Conservation (phyloP, 1,139 yeast genomes). For the Zygosaccharomyces sapae region DNA sequence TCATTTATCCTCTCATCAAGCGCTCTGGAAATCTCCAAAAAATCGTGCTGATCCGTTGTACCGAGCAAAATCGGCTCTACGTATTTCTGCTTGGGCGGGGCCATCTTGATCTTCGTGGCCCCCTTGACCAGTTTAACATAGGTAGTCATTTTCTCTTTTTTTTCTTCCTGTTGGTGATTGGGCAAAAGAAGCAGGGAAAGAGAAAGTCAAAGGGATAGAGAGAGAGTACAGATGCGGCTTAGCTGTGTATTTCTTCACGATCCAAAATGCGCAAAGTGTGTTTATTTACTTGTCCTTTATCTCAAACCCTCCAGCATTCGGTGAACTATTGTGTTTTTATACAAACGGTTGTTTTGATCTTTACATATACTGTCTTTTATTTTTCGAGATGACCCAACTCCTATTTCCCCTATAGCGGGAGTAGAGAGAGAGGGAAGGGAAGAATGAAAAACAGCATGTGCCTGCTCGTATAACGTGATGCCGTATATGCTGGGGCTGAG, state of each 20-base stretch:
- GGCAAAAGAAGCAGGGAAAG: neutral
- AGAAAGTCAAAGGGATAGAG: neutral
- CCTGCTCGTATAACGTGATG: neutral
- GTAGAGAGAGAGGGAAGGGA: neutral
- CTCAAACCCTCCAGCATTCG: neutral
- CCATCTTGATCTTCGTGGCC: conserved; percentile 73
- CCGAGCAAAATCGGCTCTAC: conserved; percentile 88
- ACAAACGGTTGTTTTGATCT: neutral
- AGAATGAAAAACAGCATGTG: neutral
- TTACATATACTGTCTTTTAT: neutral
- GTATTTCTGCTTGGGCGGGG: conserved; percentile 97
- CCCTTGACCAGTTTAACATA: conserved; percentile 61
- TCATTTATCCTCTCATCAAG: conserved; percentile 62
- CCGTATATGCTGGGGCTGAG: neutral
- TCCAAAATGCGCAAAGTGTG: neutral
- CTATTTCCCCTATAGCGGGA: neutral
- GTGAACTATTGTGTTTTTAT: too few relatives aligned
- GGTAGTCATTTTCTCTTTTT: conserved; percentile 39
- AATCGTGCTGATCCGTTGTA: conserved; percentile 56
- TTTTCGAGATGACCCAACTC: neutral
- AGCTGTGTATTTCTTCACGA: neutral
- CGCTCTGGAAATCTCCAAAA: conserved; percentile 64
- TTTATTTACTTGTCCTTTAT: neutral
- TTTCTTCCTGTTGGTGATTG: neutral
- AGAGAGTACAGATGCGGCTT: neutral